Evolutionary conservation across 2,329 filamentous ascomycete genomes (phyloP), one percentile per base, ranked within the genome.

Genomic region (Leptosphaerulina australis): DNA sequence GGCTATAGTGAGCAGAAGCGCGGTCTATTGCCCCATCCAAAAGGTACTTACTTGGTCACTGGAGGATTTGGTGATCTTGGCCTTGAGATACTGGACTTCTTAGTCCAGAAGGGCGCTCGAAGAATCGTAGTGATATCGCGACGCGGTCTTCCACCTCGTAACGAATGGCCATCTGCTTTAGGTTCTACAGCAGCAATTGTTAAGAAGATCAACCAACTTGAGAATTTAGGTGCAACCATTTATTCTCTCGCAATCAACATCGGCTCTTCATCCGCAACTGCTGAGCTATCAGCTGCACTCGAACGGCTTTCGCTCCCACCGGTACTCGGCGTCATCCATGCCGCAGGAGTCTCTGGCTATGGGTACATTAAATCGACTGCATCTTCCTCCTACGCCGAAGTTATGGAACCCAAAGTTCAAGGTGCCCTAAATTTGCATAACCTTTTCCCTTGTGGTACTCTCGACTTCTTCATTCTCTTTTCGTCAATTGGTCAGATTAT

Each of bases 41-140:
- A 71, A n/a, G 74, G 76, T 2, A 77, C 76, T 0, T 79, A 79
- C 48, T 22, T 78, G 14, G 70, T 79, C 20, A 75, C 75, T 11
- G 75, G 76, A 31, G 74, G 74, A 1, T 60, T 77, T 11, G 74
- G 75, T 1, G 69, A 66, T 9, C 65, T 79, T 2, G 76, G 76
- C 1, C 65, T 78, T 3, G 69, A 70, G 33, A 60, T 71, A 0
- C 67, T 70, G 5, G 57, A 66, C 10, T 77, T 71, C 45, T 55
- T 78, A 3, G 68, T 73, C 1, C 61, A 72, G 22, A 68, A 74
- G n/a, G 74, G 74, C 0, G 76, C 75, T 22, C 66, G 74, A 2
- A 66, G 76, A n/a, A 52, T 78, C 2, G 63, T 78, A 1, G 59
- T 78, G 1, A 26, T 74, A 4, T 77, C 75, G 1, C 71, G 76